Evolutionary conservation across 345 rosid species (phyloP).

Genomic region (Durio zibethinus): DNA sequence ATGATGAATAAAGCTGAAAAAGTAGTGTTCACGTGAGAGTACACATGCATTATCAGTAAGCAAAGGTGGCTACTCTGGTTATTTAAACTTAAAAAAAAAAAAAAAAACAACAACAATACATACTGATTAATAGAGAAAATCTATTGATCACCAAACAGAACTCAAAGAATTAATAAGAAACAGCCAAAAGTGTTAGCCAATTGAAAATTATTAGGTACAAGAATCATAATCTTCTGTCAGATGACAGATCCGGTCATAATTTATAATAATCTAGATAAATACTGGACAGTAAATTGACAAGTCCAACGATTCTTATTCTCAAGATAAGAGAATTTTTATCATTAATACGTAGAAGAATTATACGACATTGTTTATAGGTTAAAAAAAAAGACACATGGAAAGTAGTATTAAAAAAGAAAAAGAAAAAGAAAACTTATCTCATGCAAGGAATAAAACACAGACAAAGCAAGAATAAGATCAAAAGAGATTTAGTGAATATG

Average conservation of each 20-base stretch:
- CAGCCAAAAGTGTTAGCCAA: neutral
- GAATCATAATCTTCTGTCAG: conserved; percentile 3
- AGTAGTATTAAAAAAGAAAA: neutral
- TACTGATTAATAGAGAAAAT: neutral
- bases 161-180: neutral
- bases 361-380: neutral
- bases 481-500: neutral
- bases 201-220: neutral
- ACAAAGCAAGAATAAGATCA: conserved; percentile 15
- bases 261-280: conserved; percentile 1
- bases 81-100: neutral
- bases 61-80: neutral
- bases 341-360: neutral
- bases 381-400: neutral
- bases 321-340: neutral
- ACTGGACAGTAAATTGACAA: neutral
- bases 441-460: neutral
- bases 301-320: conserved; percentile 15
- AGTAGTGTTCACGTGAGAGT: neutral
- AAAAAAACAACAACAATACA: neutral
- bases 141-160: neutral
- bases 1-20: neutral
- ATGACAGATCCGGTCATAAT: conserved; percentile 20
- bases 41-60: neutral
- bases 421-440: neutral